phyloP scores from a whole-genome alignment of 1,284 basidiomycete genomes.

The Cystobasidium sp. region DNA sequence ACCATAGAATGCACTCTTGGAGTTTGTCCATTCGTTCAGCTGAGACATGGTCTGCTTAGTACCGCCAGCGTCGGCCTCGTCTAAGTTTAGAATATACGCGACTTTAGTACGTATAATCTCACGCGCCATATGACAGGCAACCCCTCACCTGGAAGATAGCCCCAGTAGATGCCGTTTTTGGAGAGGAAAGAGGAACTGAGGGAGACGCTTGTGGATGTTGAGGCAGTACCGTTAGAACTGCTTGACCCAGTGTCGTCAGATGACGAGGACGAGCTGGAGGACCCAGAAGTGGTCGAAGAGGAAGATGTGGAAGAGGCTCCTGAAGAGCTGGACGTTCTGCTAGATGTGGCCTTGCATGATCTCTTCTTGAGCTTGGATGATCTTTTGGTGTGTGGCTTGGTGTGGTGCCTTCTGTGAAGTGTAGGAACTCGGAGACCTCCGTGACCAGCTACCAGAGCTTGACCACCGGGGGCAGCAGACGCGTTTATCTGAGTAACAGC shows the following conservation, averaged over 20 bases:
- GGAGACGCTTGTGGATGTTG: slow-evolving; percentile 4
- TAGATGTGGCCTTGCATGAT: slow-evolving; percentile 32
- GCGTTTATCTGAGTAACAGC: not conserved
- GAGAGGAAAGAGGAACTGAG: slow-evolving; percentile 42
- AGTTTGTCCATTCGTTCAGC: slow-evolving; percentile 52
- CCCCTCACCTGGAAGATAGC: slow-evolving; percentile 47
- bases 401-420: slow-evolving; percentile 7
- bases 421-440: not conserved
- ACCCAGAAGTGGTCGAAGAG: not conserved
- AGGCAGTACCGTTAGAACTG: not conserved
- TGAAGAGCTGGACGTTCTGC: slow-evolving; percentile 13
- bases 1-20: slow-evolving; percentile 41
- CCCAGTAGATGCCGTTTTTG: slow-evolving; percentile 52
- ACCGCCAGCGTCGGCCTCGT: slow-evolving; percentile 54
- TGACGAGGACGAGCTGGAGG: not conserved
- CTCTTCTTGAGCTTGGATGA: slow-evolving; percentile 5
- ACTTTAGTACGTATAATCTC: not conserved
- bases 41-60: slow-evolving; percentile 52
- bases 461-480: not conserved
- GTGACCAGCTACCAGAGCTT: not conserved
- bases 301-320: not conserved
- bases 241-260: not conserved
- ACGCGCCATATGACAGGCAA: no score
- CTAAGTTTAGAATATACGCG: slow-evolving; percentile 4
- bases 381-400: not conserved